Conservation (phyloP, 2,329 filamentous ascomycete species). For the Aureobasidium zeae region DNA sequence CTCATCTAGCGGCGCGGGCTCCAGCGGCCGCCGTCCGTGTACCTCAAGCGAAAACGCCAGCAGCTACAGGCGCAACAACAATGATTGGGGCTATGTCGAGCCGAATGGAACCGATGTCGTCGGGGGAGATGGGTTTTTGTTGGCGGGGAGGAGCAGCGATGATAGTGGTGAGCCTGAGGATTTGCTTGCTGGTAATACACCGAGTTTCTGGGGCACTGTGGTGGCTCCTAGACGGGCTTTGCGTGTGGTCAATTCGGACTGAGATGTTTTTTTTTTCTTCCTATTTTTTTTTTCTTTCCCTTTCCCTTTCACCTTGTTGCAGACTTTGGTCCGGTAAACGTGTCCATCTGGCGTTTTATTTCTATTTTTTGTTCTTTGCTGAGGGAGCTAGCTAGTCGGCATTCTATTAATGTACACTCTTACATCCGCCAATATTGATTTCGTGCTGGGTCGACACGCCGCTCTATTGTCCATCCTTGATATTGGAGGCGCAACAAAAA, state of each 20-base stretch:
- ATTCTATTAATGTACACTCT: too few relatives aligned
- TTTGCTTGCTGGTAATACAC: conserved; percentile 53
- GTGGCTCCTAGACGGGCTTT: conserved; percentile 59
- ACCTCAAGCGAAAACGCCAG: conserved; percentile 9
- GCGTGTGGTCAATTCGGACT: conserved; percentile 56
- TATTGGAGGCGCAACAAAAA: too few relatives aligned
- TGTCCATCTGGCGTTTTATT: too few relatives aligned
- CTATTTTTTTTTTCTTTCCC: too few relatives aligned
- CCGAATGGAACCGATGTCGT: conserved; percentile 2
- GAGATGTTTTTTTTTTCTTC: neutral
- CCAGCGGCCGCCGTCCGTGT: neutral
- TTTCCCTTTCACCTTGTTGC: too few relatives aligned
- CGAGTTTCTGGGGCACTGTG: conserved; percentile 58
- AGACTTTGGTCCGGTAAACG: too few relatives aligned
- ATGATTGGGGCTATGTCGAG: conserved; percentile 8
- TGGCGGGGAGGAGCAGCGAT: conserved; percentile 35
- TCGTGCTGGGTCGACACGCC: too few relatives aligned
- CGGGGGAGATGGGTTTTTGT: conserved; percentile 20
- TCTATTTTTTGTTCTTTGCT: too few relatives aligned
- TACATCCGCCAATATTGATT: too few relatives aligned
- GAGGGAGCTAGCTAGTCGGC: too few relatives aligned
- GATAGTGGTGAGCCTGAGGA: conserved; percentile 46
- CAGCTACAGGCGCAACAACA: conserved; percentile 7
- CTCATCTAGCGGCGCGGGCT: conserved; percentile 16
- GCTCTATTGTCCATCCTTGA: too few relatives aligned